These are phyloP conservation scores for Dactylellina drechsleri DNA, from an alignment of 2,329 filamentous ascomycete genomes.

Conservation along the genomic window DNA sequence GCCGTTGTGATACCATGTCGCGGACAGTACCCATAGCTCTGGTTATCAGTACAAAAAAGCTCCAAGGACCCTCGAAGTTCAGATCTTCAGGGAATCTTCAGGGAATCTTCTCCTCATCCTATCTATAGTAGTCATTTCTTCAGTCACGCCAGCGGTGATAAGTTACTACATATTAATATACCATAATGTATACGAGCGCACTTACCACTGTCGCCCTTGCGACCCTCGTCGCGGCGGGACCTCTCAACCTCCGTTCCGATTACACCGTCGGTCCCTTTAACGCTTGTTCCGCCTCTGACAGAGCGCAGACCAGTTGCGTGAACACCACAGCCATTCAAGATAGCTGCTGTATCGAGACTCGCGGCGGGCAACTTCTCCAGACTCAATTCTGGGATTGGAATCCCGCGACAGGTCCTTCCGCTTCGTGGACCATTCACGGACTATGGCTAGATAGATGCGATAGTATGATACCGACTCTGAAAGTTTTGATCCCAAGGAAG, in stretches of 20 bases:
- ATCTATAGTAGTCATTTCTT: no score
- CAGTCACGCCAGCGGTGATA: no score
- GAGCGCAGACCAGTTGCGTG: constrained; percentile 64
- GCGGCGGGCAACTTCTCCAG: constrained; percentile 68
- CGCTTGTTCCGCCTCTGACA: constrained; percentile 37
- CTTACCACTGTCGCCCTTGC: constrained; percentile 26
- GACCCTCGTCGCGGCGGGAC: constrained; percentile 24
- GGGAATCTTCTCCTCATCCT: background rate
- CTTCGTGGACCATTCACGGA: constrained; percentile 60
- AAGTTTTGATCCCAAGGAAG: background rate
- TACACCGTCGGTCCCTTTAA: constrained; percentile 41
- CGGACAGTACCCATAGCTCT: background rate
- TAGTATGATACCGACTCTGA: constrained; percentile 60
- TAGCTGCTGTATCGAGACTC: constrained; percentile 70
- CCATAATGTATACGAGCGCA: constrained; percentile 14
- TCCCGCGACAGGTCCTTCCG: constrained; percentile 68
- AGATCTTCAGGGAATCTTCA: background rate
- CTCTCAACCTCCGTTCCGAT: constrained; percentile 12
- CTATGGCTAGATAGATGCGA: constrained; percentile 68
- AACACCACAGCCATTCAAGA: constrained; percentile 66
- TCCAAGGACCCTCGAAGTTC: background rate
- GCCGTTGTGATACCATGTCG: background rate
- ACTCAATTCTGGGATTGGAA: constrained; percentile 72
- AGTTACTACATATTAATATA: no score
- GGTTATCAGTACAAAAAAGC: constrained; percentile 4